Evolutionary conservation across 179 eudicot genomes (phyloP).

Genomic region (Beta corolliflora): DNA sequence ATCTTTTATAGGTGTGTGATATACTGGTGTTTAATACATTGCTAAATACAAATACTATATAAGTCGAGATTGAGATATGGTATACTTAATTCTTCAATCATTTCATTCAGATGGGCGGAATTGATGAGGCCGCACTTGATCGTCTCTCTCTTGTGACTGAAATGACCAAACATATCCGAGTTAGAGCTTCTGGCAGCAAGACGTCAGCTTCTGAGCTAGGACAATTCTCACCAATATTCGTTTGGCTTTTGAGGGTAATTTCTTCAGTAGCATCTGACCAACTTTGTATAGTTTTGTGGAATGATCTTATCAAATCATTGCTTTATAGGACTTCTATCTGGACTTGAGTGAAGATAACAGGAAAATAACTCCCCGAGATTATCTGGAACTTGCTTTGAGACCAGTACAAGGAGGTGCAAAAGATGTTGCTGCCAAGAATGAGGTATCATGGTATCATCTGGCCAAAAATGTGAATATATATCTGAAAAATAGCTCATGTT

Average conservation of each 20-base stretch:
- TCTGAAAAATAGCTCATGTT: not conserved
- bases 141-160: conserved; percentile 98
- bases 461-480: not conserved
- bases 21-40: not conserved
- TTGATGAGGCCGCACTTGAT: conserved; percentile 97
- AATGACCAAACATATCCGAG: conserved; percentile 98
- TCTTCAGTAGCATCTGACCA: conserved; percentile 1
- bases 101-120: conserved; percentile 86
- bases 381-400: conserved; percentile 91
- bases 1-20: not conserved
- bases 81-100: conserved; percentile 1
- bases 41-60: not conserved
- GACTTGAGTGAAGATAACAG: conserved; percentile 87
- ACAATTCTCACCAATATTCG: conserved; percentile 92
- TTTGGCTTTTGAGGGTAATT: conserved; percentile 96
- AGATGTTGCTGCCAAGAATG: conserved; percentile 86
- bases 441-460: conserved; percentile 60
- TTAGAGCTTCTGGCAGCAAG: conserved; percentile 89
- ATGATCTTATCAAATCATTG: conserved; percentile 19
- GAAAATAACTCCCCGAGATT: conserved; percentile 94
- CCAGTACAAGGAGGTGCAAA: conserved; percentile 74
- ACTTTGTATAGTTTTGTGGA: conserved; percentile 5
- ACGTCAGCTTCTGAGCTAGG: conserved; percentile 91
- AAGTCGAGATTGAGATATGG: not conserved
- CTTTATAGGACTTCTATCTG: conserved; percentile 82